Evolutionary conservation across 441 rosid species (phyloP), one percentile per base, ranked within the genome.

Genomic region (Eruca vesicaria): DNA sequence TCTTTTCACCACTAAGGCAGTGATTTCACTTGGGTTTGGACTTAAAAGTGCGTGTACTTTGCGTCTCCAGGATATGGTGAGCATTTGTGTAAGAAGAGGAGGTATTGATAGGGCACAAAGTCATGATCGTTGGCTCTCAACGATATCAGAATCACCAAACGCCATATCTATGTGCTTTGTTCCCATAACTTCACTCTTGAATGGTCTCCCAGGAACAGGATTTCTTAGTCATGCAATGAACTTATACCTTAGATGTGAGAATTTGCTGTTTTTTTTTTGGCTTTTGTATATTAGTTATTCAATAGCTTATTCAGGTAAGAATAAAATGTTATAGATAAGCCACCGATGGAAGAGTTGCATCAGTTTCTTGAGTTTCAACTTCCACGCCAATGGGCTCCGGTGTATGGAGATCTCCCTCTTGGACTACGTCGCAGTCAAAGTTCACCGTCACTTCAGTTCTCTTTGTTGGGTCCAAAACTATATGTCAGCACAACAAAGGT

Each of bases 331-430:
- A 83, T 88, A 95, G 99, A 93, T 69, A 93, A 93, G 78, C 99
- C 99, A 36, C 92, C 79, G 0, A 90, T 91, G 76, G 99, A 95
- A 82, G 99, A 95, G 67, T 89, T 95, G 60, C 89, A 89, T 45
- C 94, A 89, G 66, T 95, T 95, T 84, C 87, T 93, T 11, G 99
- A 95, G 79, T 91, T 95, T 82, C 98, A 93, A 74, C 82, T 95
- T 69, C 97, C 97, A 70, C 89, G 98, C 75, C 91, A 89, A 71
- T 95, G 99, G 99, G 98, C 98, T 70, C 97, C 98, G 0, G 85
- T 88, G 26, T 95, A 91, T 18, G 82, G 94, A 28, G 97, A 93
- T 78, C 91, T 93, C 61, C 97, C 98, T 73, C 97, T 95, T 48
- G 85, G 91, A 50, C 94, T 86, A 57, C 86, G 84, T 75, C 78